Conservation (phyloP, 495 filamentous ascomycete species). For the Aspergillus ostianus region DNA sequence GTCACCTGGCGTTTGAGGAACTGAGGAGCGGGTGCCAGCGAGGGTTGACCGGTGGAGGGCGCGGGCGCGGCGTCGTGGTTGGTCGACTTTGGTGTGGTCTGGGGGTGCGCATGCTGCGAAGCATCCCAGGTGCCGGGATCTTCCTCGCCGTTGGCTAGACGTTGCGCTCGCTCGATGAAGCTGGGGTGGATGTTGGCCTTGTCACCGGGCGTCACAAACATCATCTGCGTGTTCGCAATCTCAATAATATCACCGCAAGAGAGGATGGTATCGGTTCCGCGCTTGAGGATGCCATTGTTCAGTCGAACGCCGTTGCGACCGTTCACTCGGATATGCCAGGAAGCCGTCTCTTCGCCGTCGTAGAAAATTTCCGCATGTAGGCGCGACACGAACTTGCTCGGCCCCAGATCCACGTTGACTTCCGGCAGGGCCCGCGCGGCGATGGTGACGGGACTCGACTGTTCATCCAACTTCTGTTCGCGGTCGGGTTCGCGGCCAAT, state of each 20-base stretch:
- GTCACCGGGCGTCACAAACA: slow-evolving; percentile 84
- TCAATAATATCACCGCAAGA: slow-evolving; percentile 85
- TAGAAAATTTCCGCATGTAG: slow-evolving; percentile 85
- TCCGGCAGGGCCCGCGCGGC: slow-evolving; percentile 44
- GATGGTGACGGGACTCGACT: slow-evolving; percentile 46
- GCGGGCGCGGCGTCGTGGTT: slow-evolving; percentile 25
- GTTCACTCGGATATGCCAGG: slow-evolving; percentile 81
- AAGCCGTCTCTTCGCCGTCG: slow-evolving; percentile 56
- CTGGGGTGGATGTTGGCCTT: slow-evolving; percentile 56
- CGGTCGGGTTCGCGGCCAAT: slow-evolving; percentile 80
- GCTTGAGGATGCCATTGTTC: slow-evolving; percentile 66
- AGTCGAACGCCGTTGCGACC: slow-evolving; percentile 88
- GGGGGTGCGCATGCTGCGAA: slow-evolving; percentile 41
- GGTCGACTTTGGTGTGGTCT: slow-evolving; percentile 14
- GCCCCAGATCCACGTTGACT: slow-evolving; percentile 90
- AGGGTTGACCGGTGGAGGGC: slow-evolving; percentile 42
- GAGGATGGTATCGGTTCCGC: slow-evolving; percentile 61
- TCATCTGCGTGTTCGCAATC: slow-evolving; percentile 91
- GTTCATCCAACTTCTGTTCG: slow-evolving; percentile 41
- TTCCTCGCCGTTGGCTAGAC: slow-evolving; percentile 46
- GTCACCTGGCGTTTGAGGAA: slow-evolving; percentile 69
- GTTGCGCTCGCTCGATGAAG: slow-evolving; percentile 51
- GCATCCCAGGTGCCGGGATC: slow-evolving; percentile 36
- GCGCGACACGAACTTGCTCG: slow-evolving; percentile 87
- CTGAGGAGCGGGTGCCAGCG: slow-evolving; percentile 67